These are phyloP conservation scores for Cynanchum wilfordii DNA, from an alignment of 257 asterid genomes.

Conservation along the genomic window DNA sequence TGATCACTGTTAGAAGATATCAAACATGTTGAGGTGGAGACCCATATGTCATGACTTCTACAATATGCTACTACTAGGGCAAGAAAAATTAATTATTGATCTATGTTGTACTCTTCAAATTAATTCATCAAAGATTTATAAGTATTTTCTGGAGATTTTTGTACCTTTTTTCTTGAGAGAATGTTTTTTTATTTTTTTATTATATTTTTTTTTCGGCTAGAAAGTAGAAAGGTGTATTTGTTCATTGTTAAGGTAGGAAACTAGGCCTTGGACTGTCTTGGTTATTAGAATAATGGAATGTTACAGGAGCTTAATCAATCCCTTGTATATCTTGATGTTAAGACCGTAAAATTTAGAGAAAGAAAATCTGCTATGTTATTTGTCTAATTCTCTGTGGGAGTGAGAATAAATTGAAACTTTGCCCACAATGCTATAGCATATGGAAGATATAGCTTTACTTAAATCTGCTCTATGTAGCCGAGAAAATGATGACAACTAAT, in stretches of 20 bases:
- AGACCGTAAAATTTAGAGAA: not conserved
- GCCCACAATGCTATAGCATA: not conserved
- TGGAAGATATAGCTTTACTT: not conserved
- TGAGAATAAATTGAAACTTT: not conserved
- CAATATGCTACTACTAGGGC: not conserved
- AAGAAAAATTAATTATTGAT: not conserved
- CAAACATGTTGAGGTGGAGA: not conserved
- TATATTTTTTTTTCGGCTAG: too few relatives aligned
- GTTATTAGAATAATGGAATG: not conserved
- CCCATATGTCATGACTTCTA: not conserved
- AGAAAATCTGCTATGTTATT: not conserved
- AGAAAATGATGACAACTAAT: not conserved
- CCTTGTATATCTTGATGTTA: not conserved
- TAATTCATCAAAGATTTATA: not conserved
- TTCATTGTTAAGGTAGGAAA: not conserved
- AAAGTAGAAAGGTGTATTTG: not conserved
- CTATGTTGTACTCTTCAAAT: not conserved
- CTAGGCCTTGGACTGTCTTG: not conserved
- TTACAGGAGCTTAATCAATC: not conserved
- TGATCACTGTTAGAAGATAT: not conserved
- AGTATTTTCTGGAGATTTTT: not conserved
- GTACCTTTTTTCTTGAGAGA: not conserved
- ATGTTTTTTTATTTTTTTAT: not conserved
- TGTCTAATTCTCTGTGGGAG: not conserved
- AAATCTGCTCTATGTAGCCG: not conserved